Base-by-base conservation (phyloP, 768 basidiomycete species). In the Leucocoprinus leucothites region DNA sequence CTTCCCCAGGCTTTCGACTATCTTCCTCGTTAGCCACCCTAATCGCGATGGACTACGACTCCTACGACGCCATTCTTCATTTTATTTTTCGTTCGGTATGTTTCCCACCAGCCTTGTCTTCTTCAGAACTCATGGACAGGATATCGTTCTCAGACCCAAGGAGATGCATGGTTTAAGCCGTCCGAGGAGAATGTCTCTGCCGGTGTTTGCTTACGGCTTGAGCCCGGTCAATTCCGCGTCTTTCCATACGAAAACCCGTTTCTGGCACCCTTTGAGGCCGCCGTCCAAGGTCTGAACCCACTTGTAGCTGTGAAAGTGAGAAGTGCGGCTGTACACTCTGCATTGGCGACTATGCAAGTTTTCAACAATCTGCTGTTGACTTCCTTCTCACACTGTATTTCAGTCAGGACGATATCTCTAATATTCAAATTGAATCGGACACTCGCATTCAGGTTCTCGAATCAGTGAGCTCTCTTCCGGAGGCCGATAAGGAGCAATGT, bases 401-500 rank as follows among this genome's bases (percentile, higher is more conserved):
- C 65, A 89, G 88, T 22, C 60, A 78, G 16, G 84, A 86, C 4
- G 80, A 86, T 60, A 79, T 80, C 1, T 68, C 67, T 9, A 82
- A 80, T 26, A 82, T 91, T 58, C 85, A 85, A 62, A 79, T 95
- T 57, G 89, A 91, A 69, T 66, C 69, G 53, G 84, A 93, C 65
- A 94, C 91, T 1, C 86, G 91, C 5, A 94, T 95, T 50, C 93
- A 95, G 69, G 84, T 95, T 53, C 68, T 95, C 22, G 86, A 90
- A 56, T 81, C 81, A 14, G 82, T 94, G 61, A 63, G 66, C 50
- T 77, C 81, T 54, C 73, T 95, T 40, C 82, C 86, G 5, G 78
- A 80, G 38, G 91, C 91, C 6, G 89, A 94, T 65, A 94, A 94
- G 73, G 92, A 94, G 65, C 92, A 94, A 63, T 92, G 88, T 48